These are phyloP conservation scores for Sclerotinia sclerotiorum DNA, from an alignment of 2,329 filamentous ascomycete genomes.

Conservation along the genomic window DNA sequence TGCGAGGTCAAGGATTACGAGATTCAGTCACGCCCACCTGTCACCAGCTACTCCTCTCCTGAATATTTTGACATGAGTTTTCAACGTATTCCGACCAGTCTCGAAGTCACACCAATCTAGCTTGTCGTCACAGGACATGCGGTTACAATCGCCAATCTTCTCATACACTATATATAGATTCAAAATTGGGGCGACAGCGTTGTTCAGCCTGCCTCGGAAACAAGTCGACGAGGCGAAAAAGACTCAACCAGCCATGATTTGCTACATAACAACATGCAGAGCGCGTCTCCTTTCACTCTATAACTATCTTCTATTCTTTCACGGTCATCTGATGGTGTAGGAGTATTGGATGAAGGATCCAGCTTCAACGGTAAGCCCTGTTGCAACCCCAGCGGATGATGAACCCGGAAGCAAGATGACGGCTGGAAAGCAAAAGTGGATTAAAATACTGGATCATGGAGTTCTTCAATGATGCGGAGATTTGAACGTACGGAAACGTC, in stretches of 20 bases:
- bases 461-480: constrained; percentile 6
- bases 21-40: constrained; percentile 16
- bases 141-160: constrained; percentile 19
- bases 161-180: constrained; percentile 22
- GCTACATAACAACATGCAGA: constrained; percentile 4
- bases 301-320: neutral
- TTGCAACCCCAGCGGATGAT: neutral
- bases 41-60: constrained; percentile 17
- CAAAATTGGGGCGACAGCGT: constrained; percentile 19
- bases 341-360: constrained; percentile 17
- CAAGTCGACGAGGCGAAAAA: neutral
- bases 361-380: constrained; percentile 8
- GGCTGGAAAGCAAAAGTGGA: neutral
- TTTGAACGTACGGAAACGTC: constrained; percentile 10
- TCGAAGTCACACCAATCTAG: constrained; percentile 14
- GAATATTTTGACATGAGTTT: constrained; percentile 8
- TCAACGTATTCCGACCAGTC: constrained; percentile 18
- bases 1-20: constrained; percentile 20
- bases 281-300: neutral
- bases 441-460: neutral
- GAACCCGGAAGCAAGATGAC: constrained; percentile 2
- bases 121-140: constrained; percentile 17
- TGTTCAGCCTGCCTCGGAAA: constrained; percentile 16
- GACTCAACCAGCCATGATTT: constrained; percentile 4
- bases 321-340: constrained; percentile 4